These are phyloP conservation scores for Groenewaldozyma sp. DNA, from an alignment of 1,139 yeast genomes.

Conservation along the genomic window DNA sequence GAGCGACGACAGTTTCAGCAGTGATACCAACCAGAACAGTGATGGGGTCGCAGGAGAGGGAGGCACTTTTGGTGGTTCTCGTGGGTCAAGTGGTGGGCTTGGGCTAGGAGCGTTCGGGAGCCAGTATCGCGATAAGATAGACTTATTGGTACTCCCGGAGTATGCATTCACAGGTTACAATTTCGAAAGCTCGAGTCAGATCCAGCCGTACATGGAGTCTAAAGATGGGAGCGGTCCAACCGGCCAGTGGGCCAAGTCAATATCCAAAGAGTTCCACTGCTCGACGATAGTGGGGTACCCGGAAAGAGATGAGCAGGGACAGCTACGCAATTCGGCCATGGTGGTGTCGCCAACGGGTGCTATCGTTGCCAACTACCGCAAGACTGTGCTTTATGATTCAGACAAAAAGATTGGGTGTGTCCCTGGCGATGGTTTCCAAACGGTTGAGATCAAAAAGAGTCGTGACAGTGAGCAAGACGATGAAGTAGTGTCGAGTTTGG, in stretches of 20 bases:
- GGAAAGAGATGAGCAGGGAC: conserved; percentile 33
- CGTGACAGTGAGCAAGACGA: neutral
- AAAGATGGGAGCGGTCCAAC: conserved; percentile 36
- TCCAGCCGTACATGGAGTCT: conserved; percentile 52
- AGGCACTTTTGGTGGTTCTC: no score
- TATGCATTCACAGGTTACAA: conserved; percentile 82
- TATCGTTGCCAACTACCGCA: conserved; percentile 59
- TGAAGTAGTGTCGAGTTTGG: neutral
- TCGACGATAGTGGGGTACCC: conserved; percentile 81
- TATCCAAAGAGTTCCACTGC: conserved; percentile 46
- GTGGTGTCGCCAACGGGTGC: conserved; percentile 53
- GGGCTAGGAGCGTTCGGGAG: no score
- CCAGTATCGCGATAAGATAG: conserved; percentile 12
- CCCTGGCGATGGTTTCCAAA: neutral
- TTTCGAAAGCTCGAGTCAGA: conserved; percentile 42
- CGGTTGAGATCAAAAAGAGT: conserved; percentile 1
- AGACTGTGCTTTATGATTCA: conserved; percentile 66
- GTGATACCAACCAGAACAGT: neutral
- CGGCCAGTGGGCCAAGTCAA: conserved; percentile 46
- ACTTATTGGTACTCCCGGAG: conserved; percentile 71
- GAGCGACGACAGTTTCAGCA: neutral
- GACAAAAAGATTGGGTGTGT: conserved; percentile 75
- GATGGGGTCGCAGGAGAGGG: neutral
- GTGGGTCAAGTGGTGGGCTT: no score
- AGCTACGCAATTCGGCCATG: conserved; percentile 63